Evolutionary conservation across 345 rosid genomes (phyloP).

Genomic region (Nasturtium officinale): DNA sequence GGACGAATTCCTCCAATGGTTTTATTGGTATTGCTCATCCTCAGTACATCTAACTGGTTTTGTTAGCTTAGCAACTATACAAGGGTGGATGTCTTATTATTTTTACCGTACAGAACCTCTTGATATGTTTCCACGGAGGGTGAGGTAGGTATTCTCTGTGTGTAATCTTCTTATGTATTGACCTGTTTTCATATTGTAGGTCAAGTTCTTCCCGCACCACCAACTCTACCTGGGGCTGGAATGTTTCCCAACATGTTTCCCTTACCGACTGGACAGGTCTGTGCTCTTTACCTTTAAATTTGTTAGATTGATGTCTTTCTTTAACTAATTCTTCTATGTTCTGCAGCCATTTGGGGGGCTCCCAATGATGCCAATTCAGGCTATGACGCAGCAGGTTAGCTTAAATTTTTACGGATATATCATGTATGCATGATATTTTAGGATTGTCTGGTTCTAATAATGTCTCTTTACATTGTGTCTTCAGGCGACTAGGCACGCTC

Average conservation of each 20-base stretch:
- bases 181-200: conserved; percentile 49
- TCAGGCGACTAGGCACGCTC: conserved; percentile 97
- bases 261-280: conserved; percentile 64
- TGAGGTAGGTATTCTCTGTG: conserved; percentile 17
- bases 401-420: background rate
- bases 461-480: conserved; percentile 2
- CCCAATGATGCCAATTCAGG: conserved; percentile 90
- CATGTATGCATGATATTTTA: background rate
- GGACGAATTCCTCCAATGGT: conserved; percentile 70
- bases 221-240: conserved; percentile 74
- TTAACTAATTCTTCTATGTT: conserved; percentile 16
- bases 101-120: conserved; percentile 31
- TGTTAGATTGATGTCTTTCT: background rate
- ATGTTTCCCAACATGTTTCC: conserved; percentile 81
- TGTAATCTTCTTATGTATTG: conserved; percentile 25
- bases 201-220: conserved; percentile 67
- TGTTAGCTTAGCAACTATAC: conserved; percentile 55
- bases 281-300: background rate
- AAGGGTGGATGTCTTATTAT: conserved; percentile 22
- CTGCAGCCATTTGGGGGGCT: conserved; percentile 72
- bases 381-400: conserved; percentile 97
- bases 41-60: conserved; percentile 69
- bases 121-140: background rate
- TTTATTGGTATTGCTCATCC: conserved; percentile 83
- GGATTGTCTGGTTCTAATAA: conserved; percentile 22